phyloP scores from a whole-genome alignment of 495 filamentous ascomycete genomes.

The Daldinia vernicosa region DNA sequence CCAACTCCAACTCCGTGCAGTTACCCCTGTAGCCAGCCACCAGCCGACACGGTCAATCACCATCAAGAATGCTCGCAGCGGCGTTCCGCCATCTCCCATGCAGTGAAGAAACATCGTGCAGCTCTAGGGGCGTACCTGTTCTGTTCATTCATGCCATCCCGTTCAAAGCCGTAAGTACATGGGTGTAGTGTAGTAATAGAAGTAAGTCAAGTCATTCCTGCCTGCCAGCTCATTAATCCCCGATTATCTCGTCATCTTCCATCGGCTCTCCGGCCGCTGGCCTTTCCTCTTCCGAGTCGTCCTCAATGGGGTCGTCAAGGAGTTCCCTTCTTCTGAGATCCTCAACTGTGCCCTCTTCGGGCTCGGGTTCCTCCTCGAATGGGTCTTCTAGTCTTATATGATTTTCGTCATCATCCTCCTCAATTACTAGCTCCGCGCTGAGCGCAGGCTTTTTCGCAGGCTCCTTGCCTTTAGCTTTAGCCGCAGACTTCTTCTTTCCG shows the following conservation, averaged over 20 bases:
- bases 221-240: slow-evolving; percentile 60
- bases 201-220: neutral
- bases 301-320: slow-evolving; percentile 61
- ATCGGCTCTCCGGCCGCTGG: slow-evolving; percentile 51
- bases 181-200: neutral
- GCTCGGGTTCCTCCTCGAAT: slow-evolving; percentile 58
- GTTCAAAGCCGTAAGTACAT: slow-evolving; percentile 13
- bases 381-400: slow-evolving; percentile 50
- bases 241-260: slow-evolving; percentile 74
- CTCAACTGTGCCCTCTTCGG: slow-evolving; percentile 65
- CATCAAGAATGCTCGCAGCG: neutral
- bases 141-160: slow-evolving; percentile 12
- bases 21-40: slow-evolving; percentile 1
- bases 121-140: slow-evolving; percentile 7
- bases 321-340: slow-evolving; percentile 69
- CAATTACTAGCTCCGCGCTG: slow-evolving; percentile 57
- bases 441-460: slow-evolving; percentile 51
- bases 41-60: neutral
- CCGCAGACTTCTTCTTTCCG: slow-evolving; percentile 57
- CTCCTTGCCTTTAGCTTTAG: slow-evolving; percentile 58
- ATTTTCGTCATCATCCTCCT: slow-evolving; percentile 63
- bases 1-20: slow-evolving; percentile 14
- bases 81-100: neutral
- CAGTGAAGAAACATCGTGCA: neutral
- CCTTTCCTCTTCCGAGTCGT: slow-evolving; percentile 60